phyloP scores from a whole-genome alignment of 768 basidiomycete species.

The Macrolepiota albuminosa region DNA sequence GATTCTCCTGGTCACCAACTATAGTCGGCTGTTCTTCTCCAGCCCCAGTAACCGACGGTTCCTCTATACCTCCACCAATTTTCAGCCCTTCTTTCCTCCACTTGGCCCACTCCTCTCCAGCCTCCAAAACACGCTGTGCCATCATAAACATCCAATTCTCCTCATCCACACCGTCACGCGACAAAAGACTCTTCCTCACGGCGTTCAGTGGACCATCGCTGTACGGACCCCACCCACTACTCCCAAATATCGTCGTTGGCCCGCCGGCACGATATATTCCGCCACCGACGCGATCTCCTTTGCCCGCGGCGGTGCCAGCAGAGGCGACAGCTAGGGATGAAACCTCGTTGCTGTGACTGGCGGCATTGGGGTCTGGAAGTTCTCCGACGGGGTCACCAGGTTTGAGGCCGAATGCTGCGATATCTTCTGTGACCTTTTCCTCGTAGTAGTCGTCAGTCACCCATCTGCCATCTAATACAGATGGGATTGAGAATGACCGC shows the following conservation, averaged over 20 bases:
- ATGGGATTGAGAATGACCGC: neutral
- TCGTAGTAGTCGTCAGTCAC: conserved; percentile 97
- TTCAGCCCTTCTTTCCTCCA: conserved; percentile 52
- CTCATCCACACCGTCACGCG: conserved; percentile 75
- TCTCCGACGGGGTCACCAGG: conserved; percentile 82
- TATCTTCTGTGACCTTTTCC: conserved; percentile 71
- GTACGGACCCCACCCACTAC: conserved; percentile 79
- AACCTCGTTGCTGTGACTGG: conserved; percentile 42
- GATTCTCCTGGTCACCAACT: conserved; percentile 4
- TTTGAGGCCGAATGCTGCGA: conserved; percentile 75
- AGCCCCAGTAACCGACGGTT: conserved; percentile 21
- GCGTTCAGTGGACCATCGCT: conserved; percentile 84
- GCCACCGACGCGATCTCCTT: conserved; percentile 45
- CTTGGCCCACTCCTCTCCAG: conserved; percentile 59
- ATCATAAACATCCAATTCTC: conserved; percentile 93
- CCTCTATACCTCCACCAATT: conserved; percentile 40
- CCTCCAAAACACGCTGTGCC: conserved; percentile 58
- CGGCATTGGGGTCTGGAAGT: conserved; percentile 67
- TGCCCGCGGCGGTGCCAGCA: conserved; percentile 24
- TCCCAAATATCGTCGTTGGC: conserved; percentile 89
- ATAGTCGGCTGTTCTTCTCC: conserved; percentile 18
- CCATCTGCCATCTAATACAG: conserved; percentile 75
- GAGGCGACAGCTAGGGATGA: conserved; percentile 33
- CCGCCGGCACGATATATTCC: conserved; percentile 88
- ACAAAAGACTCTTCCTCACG: conserved; percentile 74